A percentile compares a stretch with the other conserved stretches of the same genome.
Conservation (phyloP, 225 moss, liverwort and hornwort genomes). For the Neckera pumila region DNA sequence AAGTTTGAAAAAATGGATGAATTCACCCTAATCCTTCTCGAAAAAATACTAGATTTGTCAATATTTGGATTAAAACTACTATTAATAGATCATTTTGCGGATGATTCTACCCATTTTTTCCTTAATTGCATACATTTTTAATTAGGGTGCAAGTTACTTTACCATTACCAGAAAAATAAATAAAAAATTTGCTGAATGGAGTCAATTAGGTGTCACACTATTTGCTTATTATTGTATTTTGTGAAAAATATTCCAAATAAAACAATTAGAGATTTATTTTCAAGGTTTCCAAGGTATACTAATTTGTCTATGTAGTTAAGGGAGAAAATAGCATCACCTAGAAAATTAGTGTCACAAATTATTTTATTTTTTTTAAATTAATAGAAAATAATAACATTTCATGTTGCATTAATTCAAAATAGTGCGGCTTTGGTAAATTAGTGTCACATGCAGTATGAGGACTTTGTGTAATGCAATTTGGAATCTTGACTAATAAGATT, state of each 20-base stretch:
- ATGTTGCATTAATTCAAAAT: background rate
- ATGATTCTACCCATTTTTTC: background rate
- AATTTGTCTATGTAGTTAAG: background rate
- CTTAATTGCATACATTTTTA: background rate
- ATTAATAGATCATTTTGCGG: background rate
- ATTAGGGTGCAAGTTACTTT: too few species aligned
- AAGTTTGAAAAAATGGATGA: background rate
- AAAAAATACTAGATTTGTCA: background rate
- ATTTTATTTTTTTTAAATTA: background rate
- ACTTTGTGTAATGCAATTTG: too few species aligned
- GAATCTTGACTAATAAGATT: background rate
- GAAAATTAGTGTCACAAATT: fast-evolving
- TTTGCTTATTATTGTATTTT: too few species aligned
- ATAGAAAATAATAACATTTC: background rate
- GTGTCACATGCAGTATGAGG: fast-evolving
- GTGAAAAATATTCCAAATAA: background rate
- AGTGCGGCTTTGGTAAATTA: fast-evolving
- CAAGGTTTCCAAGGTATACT: fast-evolving
- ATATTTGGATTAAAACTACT: background rate
- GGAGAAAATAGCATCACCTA: fast-evolving
- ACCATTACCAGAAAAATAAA: too few species aligned
- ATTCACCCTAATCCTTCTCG: too few species aligned
- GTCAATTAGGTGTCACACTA: fast-evolving
- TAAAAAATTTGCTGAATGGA: background rate
- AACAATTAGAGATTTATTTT: background rate